A percentile compares a stretch with the other conserved stretches of the same genome.
These are phyloP conservation scores for Diutina catenulata DNA, from an alignment of 1,139 yeast species.

Conservation along the genomic window DNA sequence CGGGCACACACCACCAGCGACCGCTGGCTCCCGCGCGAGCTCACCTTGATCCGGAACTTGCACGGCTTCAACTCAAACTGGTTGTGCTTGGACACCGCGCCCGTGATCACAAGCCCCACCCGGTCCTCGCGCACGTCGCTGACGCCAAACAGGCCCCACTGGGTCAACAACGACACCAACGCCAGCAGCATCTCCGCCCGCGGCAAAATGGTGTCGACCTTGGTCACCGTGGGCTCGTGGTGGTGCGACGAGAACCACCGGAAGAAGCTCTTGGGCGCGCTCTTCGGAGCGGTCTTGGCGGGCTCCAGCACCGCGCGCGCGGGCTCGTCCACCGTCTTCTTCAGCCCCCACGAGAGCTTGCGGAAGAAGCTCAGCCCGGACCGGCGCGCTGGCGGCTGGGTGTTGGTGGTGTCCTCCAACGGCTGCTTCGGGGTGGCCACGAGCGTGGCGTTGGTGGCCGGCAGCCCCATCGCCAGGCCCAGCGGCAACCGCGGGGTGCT, in stretches of 20 bases:
- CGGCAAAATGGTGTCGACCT: constrained; percentile 32
- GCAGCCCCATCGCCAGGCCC: background rate
- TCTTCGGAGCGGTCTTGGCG: constrained; percentile 11
- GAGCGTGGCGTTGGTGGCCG: background rate
- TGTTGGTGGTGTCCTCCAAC: constrained; percentile 22
- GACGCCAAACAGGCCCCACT: constrained; percentile 66
- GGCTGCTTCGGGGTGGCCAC: constrained; percentile 11
- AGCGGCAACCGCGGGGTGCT: background rate
- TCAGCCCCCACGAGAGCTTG: constrained; percentile 48
- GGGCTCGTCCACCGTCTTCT: constrained; percentile 19
- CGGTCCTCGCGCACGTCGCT: constrained; percentile 40
- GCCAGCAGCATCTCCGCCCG: constrained; percentile 54
- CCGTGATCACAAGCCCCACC: constrained; percentile 36
- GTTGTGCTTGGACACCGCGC: constrained; percentile 50
- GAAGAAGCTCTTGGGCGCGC: constrained; percentile 21
- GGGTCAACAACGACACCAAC: constrained; percentile 44
- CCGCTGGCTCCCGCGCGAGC: constrained; percentile 18
- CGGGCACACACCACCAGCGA: constrained; percentile 36
- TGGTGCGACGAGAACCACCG: constrained; percentile 30
- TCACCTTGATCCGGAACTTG: constrained; percentile 45
- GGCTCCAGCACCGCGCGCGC: too few relatives aligned
- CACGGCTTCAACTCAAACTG: constrained; percentile 54
- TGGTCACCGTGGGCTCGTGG: constrained; percentile 18
- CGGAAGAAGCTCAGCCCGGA: constrained; percentile 30
- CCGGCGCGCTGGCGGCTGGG: background rate